Base-by-base conservation (phyloP, 345 rosid genomes). In the Iberis pinnata region DNA sequence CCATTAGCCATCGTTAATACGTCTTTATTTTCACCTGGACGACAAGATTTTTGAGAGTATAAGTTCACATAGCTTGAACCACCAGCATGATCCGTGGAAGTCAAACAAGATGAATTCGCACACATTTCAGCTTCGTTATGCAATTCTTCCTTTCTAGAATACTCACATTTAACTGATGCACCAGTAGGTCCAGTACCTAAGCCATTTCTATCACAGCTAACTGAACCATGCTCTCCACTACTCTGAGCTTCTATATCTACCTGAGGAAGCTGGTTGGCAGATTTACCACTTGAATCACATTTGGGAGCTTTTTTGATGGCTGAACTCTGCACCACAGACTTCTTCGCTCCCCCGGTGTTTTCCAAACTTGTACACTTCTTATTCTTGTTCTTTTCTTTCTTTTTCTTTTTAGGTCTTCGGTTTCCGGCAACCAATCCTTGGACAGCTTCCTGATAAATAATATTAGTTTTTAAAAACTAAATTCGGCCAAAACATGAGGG, bases 381-480 rank as follows among this genome's bases (percentile, higher is more conserved):
- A 50, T 47, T 77, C 75, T 73, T 89, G 55, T 68, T 82, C 69
- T 72, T 90, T 66, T 70, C 85, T 56, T 70, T 77, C 80, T 65
- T 82, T 72, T 78, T 79, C 57, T 73, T 70, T 53, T 74, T 58
- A 65, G 61, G 65, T 65, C 57, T 70, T 44, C 72, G 78, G 68
- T 75, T 84, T 57, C 73, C 77, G 60, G 67, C 68, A 65, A 64
- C 73, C 65, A 43, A 35, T 35, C 65, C 78, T 65, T 71, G 78
- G 49, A 63, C 73, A 65, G 73, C 78, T 67, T 79, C 87, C 95
- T 87, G 87, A 73, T 56, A 82, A 66, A 73, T 65, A 70, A 60
- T 39, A 70, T 71, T 61, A 69, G 80, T 87, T 69, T 76, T 37
- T 58, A 60, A 67, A 56, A 47, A 24, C 18, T 54, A 24, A 43